Evolutionary conservation across 805 yeast genomes (phyloP), one percentile per base, ranked within the genome.

Genomic region (Lachancea lanzarotensis): DNA sequence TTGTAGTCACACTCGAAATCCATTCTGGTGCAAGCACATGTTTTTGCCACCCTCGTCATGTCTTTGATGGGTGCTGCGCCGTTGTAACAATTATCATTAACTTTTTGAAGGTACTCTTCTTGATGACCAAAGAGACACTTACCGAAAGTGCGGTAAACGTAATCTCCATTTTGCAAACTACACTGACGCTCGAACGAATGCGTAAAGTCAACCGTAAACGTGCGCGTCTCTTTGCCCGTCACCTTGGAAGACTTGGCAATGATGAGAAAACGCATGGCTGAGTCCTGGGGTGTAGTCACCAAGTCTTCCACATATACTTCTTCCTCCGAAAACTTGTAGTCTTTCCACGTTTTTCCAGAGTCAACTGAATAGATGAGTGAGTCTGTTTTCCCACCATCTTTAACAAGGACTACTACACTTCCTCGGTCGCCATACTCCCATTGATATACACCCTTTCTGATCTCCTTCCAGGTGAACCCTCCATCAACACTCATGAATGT

Each of bases 341-440:
- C 82, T 1, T 56, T 47, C 97, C 97, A 93, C 0, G 81, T 71
- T 4, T 70, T 68, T 30, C 98, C 98, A 52, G 82, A 84, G 65
- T 93, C 91, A 12, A 80, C 59, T 0, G 96, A 85, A 56, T 79
- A 90, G 1, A 66, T 53, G 0, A 91, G 43, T 1, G 66, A 63
- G 47, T 86, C 71, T 0, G 96, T 82, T 7, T 71, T 67, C 26
- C 75, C 80, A 3, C 65, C 69, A 5, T 75, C 78, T 33, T 79
- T 72, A 1, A 84, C 91, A 40, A 90, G 62, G 1, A 87, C 87
- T 40, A 93, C 65, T 30, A 93, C 75, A 0, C 95, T 81, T 15
- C 98, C 98, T 52, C 87, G 85, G 63, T 93, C 98, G 50, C 98
- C 98, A 63, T 73, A 93, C 65, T 90, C 98, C 98, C 98, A 93